A percentile compares a stretch with the other conserved stretches of the same genome.
Conservation (phyloP, 1,284 basidiomycete genomes). For the Austroboletus niveus region DNA sequence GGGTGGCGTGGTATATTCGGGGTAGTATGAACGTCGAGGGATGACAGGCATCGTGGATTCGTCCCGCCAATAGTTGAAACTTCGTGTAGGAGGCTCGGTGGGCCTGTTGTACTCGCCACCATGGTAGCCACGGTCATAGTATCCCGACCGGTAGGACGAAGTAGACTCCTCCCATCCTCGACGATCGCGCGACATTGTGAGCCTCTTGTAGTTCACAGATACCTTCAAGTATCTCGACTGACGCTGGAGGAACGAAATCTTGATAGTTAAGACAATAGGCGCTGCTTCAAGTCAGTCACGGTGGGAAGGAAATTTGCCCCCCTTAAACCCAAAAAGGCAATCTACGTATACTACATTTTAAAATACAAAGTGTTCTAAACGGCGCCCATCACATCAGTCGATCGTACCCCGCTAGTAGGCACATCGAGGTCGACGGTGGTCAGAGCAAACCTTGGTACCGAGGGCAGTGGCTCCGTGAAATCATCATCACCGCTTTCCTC, state of each 20-base stretch:
- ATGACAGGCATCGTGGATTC: conserved; percentile 1
- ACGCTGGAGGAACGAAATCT: conserved; percentile 17
- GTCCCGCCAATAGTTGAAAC: conserved; percentile 27
- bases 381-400: background rate
- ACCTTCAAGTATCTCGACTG: background rate
- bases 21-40: conserved; percentile 12
- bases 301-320: too few relatives aligned
- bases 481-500: too few relatives aligned
- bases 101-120: conserved; percentile 6
- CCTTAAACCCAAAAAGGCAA: too few relatives aligned
- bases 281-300: too few relatives aligned
- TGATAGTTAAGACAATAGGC: background rate
- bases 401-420: background rate
- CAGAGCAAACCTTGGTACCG: background rate
- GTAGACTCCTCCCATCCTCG: conserved; percentile 13
- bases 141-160: conserved; percentile 4
- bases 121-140: background rate
- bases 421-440: conserved; percentile 2
- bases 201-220: conserved; percentile 4
- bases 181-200: conserved; percentile 18
- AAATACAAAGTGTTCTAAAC: background rate
- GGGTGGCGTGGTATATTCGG: conserved; percentile 9
- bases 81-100: background rate
- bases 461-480: too few relatives aligned
- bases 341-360: too few relatives aligned